Evolutionary conservation across 371 early-diverging fungal species (phyloP).

Genomic region (Mortierella sp.): DNA sequence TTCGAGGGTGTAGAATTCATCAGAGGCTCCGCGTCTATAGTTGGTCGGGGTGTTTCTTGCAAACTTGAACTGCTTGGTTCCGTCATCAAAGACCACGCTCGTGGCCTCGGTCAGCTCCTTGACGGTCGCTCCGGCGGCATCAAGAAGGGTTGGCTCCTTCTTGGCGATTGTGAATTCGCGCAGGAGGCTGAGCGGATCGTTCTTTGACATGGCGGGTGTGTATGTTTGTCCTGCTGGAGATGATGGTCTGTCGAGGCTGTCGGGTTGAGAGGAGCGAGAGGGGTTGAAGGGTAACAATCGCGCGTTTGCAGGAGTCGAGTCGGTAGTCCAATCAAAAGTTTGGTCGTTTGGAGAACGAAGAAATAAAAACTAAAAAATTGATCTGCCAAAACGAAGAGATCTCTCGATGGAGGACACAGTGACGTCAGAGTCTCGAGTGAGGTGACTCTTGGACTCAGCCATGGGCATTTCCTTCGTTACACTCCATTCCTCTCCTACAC

Average conservation of each 20-base stretch:
- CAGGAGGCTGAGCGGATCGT: slow-evolving; percentile 69
- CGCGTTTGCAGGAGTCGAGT: background rate
- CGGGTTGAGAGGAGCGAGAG: background rate
- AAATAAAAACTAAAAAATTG: too few relatives aligned
- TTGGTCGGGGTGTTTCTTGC: slow-evolving; percentile 71
- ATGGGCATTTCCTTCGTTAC: background rate
- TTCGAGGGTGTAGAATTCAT: slow-evolving; percentile 79
- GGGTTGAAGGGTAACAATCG: background rate
- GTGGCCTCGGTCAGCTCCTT: slow-evolving; percentile 68
- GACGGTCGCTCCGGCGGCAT: slow-evolving; percentile 61
- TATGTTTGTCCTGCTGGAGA: background rate
- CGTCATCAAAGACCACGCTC: slow-evolving; percentile 67
- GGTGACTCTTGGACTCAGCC: background rate
- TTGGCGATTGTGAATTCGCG: slow-evolving; percentile 73
- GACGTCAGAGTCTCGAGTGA: background rate
- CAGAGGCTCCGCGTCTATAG: slow-evolving; percentile 68
- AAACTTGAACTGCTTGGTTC: slow-evolving; percentile 60
- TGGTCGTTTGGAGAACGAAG: too few relatives aligned
- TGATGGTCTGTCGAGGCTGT: background rate
- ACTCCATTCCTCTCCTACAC: background rate
- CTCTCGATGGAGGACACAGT: background rate
- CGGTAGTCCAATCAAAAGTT: too few relatives aligned
- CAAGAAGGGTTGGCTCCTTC: slow-evolving; percentile 65
- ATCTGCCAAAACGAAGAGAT: too few relatives aligned
- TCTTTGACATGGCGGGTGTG: slow-evolving; percentile 35